Evolutionary conservation across 2,329 filamentous ascomycete genomes (phyloP), one percentile per base, ranked within the genome.

Genomic region (Didymella keratinophila): DNA sequence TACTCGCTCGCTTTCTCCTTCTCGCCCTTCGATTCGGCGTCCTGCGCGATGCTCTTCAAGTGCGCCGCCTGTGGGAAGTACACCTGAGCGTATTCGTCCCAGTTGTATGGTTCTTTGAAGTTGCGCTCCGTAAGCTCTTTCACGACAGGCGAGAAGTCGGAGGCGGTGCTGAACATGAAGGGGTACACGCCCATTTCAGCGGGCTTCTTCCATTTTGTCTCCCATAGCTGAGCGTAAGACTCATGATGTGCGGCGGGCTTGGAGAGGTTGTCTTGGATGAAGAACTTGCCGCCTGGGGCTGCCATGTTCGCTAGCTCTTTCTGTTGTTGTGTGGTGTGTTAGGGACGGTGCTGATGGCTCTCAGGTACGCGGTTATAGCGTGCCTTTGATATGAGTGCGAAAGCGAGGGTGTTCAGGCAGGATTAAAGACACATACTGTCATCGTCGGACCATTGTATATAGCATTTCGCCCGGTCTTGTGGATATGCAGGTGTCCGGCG

Each of bases 191-290:
- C 83, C 77, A 87, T 87, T 34, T 74, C 52, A 3, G 88, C 87
- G 5, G 87, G 87, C 65, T 83, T 80, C 76, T 87, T 87, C 89
- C 89, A 93, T 76, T 91, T 91, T 7, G 87, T 90, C 77, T 91
- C 87, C 89, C 90, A 93, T 27, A 83, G 70, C 63, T 80, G 73
- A 60, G 78, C 68, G 63, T 76, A 82, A 57, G 73, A 79, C 62
- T 81, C 79, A 62, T 83, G 81, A 61, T 83, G 81, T 28, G 71
- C 61, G 5, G 80, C 81, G 12, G 71, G 71, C 20, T 69, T 76
- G 27, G 72, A 69, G 28, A 83, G 61, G 39, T 79, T 78, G 14
- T 81, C 76, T 57, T 82, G 77, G n/a, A 83, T 80, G 67, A 80
- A 81, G 69, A 75, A 82, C 50, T 76, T 71, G 7, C 74, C 74